Evolutionary conservation across 805 yeast genomes (phyloP), one percentile per base, ranked within the genome.

Genomic region (Maudiozyma bulderi): DNA sequence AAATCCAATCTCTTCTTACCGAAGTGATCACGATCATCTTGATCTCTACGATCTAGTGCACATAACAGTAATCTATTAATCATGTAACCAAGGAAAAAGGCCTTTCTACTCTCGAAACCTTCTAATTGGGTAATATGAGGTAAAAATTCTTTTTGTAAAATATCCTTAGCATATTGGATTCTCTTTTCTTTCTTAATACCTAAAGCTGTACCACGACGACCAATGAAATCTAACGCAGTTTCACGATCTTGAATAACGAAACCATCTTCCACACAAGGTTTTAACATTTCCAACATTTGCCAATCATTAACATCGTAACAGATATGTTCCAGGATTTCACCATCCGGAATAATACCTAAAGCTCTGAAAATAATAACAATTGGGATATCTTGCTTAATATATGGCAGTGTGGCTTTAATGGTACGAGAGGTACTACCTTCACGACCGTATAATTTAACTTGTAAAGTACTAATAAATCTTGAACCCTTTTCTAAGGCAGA

Each of bases 271-370:
- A 93, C 95, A 78, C 98, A 93, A 6, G 99, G 99, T 68, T 93
- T 95, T 63, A 93, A 76, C 93, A 93, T 88, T 71, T 93, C 99
- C 68, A 93, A 78, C 99, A 93, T 93, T 71, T 93, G 99, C 97
- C 98, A 91, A 73, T 93, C 99, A 57, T 84, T 86, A 52, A 88
- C 89, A 69, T 93, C 99, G 69, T 91, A 93, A 73, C 99, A 93
- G 51, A 93, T 93, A 69, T 93, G 99, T 70, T 93, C 97, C 63
- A 93, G 74, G 62, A 93, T 93, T 72, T 93, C 99, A 67, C 99
- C 99, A 73, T 93, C 99, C 40, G 98, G 98, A 26, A 93, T 96
- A 45, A 93, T 93, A 57, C 99, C 99, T 52, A 93, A 75, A 9
- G 99, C 99, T 74, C 99, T 80, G 71, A 93, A 93, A 26, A 93